phyloP scores from a whole-genome alignment of 352 stramenopile species.

The Phytophthora megakarya region DNA sequence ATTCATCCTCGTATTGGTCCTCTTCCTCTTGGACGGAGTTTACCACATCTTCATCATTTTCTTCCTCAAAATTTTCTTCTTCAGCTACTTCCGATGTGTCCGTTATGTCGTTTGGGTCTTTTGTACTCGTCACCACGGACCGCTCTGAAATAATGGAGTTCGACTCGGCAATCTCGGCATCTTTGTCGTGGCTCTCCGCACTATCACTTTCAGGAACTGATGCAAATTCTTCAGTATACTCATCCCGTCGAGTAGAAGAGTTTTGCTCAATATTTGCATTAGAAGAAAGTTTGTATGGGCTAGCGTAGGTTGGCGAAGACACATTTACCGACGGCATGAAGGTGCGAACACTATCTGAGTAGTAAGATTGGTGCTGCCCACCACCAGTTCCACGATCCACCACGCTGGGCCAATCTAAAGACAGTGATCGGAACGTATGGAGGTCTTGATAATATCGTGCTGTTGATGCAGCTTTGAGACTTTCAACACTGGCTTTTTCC shows the following conservation, averaged over 20 bases:
- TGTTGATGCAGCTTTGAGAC: constrained; percentile 52
- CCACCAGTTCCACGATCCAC: not conserved
- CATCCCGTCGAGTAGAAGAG: not conserved
- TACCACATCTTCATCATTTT: constrained; percentile 1
- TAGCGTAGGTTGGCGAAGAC: not conserved
- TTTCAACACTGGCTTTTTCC: constrained; percentile 61
- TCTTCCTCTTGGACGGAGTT: constrained; percentile 8
- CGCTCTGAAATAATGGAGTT: constrained; percentile 11
- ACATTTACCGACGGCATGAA: not conserved
- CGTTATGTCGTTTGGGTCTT: not conserved
- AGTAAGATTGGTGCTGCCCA: not conserved
- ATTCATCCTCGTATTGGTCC: constrained; percentile 49
- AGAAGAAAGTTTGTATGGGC: not conserved
- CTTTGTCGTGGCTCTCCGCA: not conserved
- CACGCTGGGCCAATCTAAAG: constrained; percentile 16
- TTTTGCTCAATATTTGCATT: not conserved
- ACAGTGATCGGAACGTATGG: constrained; percentile 53
- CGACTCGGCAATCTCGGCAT: not conserved
- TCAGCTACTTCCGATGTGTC: constrained; percentile 7
- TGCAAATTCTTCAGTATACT: constrained; percentile 29
- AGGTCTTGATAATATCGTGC: constrained; percentile 73
- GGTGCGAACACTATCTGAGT: not conserved
- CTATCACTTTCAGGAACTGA: constrained; percentile 9
- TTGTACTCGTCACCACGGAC: constrained; percentile 1
- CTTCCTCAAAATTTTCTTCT: constrained; percentile 8